Evolutionary conservation across 257 asterid species (phyloP), one percentile per base, ranked within the genome.

Genomic region (Forsythia viridissima): DNA sequence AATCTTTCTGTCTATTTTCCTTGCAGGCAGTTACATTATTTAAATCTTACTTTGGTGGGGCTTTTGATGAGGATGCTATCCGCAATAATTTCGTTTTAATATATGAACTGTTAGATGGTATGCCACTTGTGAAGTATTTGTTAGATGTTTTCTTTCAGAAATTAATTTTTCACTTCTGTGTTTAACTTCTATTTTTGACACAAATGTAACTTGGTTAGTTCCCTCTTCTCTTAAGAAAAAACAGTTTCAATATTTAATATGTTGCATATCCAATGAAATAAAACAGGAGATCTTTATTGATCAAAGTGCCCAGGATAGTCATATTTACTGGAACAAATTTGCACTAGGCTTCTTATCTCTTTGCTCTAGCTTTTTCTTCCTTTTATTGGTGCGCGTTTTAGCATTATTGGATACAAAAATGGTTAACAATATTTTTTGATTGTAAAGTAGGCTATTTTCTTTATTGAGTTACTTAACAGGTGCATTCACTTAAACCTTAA

Each of bases 11-110:
- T 80, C 76, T 78, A 79, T 77, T 85, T 76, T 72, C 36, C 81
- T 20, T 87, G 87, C 97, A 96, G 99, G 99, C 99, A 70, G 98
- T 96, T 83, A 82, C 91, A 76, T 88, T 96, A 82, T 96, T 96
- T 82, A 96, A 96, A 80, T 93, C 99, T 59, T 96, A 96, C 84
- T 96, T 96, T 65, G 98, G 99, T 37, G 98, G 99, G 72, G 93
- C 98, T 77, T 96, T 96, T 81, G 99, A 96, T 82, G 99, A 96
- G 85, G 99, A 93, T 85, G 98, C 99, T 52, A 96, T 96, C 70
- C 99, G 99, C 85, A 96, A 96, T 80, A 96, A 96, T 78, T 96
- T 96, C 68, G 99, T 96, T 75, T 83, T 96, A 80, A 96, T 96
- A 65, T 96, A 96, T 73, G 99, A 96, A 82, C 93, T 96, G 30